Conservation (phyloP, 805 yeast genomes). For the Yamadazyma akitaensis region DNA sequence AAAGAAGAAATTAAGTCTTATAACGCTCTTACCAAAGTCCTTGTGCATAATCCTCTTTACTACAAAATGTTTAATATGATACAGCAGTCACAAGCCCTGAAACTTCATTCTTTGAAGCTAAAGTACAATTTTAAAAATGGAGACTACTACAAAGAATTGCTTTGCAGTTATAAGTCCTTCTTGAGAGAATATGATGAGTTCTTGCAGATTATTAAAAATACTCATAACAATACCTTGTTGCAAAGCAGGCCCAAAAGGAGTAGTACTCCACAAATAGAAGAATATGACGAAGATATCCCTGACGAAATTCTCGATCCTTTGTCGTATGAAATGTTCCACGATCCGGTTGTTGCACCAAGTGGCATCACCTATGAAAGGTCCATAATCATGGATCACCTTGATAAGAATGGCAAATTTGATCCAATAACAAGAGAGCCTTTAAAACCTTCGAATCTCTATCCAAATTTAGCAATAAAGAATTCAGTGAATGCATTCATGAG, state of each 20-base stretch:
- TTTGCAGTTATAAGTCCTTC: slow-evolving; percentile 19
- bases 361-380: too few relatives aligned
- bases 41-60: slow-evolving; percentile 18
- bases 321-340: slow-evolving; percentile 32
- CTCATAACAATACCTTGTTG: slow-evolving; percentile 23
- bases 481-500: slow-evolving; percentile 26
- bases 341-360: too few relatives aligned
- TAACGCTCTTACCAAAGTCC: slow-evolving; percentile 20
- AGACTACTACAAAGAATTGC: too few relatives aligned
- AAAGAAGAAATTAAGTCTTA: slow-evolving; percentile 23
- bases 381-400: slow-evolving; percentile 33
- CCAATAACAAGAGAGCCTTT: slow-evolving; percentile 37
- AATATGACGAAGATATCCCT: slow-evolving; percentile 26
- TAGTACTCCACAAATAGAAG: background rate
- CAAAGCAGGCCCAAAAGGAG: background rate
- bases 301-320: slow-evolving; percentile 37
- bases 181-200: slow-evolving; percentile 21
- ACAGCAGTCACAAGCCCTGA: slow-evolving; percentile 18
- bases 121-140: slow-evolving; percentile 14
- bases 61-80: slow-evolving; percentile 21
- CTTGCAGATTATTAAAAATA: slow-evolving; percentile 20
- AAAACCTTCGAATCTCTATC: slow-evolving; percentile 34
- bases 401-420: slow-evolving; percentile 30
- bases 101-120: slow-evolving; percentile 15
- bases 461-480: slow-evolving; percentile 38